Conservation (phyloP, 1,284 basidiomycete genomes). For the Pascua sp. region DNA sequence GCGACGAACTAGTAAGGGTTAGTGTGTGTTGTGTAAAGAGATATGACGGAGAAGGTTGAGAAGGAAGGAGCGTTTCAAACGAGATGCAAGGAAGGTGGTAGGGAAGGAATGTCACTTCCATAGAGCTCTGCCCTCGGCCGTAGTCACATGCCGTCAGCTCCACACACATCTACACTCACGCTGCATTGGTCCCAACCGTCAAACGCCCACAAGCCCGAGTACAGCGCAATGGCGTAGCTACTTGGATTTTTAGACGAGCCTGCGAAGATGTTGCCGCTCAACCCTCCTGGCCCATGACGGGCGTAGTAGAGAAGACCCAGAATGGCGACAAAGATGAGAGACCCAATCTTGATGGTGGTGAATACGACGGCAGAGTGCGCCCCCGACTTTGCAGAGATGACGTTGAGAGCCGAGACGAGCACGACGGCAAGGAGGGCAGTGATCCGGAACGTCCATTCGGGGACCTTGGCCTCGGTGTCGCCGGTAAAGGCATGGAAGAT, state of each 20-base stretch:
- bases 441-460: slow-evolving; percentile 88
- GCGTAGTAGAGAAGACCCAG: slow-evolving; percentile 48
- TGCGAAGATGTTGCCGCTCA: slow-evolving; percentile 58
- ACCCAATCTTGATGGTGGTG: slow-evolving; percentile 68
- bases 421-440: slow-evolving; percentile 72
- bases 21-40: neutral
- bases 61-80: too few species aligned
- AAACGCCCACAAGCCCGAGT: slow-evolving; percentile 93
- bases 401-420: slow-evolving; percentile 69
- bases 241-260: slow-evolving; percentile 74
- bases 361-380: slow-evolving; percentile 79
- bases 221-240: slow-evolving; percentile 85
- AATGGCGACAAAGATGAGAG: slow-evolving; percentile 50
- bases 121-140: too few species aligned
- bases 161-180: slow-evolving; percentile 36
- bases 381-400: slow-evolving; percentile 73
- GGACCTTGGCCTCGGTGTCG: slow-evolving; percentile 59
- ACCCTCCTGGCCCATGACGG: slow-evolving; percentile 40
- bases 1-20: slow-evolving; percentile 92
- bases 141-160: slow-evolving; percentile 28
- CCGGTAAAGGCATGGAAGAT: slow-evolving; percentile 48
- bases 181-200: slow-evolving; percentile 69
- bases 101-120: too few species aligned
- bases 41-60: slow-evolving; percentile 10
- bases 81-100: too few species aligned